These are phyloP conservation scores for Amanita pseudoporphyria DNA, from an alignment of 768 basidiomycete genomes.

Conservation along the genomic window DNA sequence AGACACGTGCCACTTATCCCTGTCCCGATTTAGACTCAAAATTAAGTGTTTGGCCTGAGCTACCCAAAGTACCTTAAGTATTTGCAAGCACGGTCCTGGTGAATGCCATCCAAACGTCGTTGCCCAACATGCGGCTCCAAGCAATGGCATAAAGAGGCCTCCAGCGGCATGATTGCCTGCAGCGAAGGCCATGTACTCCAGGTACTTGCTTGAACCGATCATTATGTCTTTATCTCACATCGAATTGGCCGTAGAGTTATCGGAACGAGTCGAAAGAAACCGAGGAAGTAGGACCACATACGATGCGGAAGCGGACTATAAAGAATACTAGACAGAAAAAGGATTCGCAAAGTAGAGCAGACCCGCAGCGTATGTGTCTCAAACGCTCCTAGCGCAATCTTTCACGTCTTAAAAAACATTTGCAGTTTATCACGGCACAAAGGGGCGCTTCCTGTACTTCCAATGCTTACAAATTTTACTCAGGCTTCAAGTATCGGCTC, in stretches of 20 bases:
- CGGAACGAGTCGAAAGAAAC: conserved; percentile 69
- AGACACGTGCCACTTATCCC: conserved; percentile 3
- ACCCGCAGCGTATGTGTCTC: conserved; percentile 42
- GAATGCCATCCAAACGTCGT: conserved; percentile 54
- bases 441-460: conserved; percentile 72
- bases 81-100: background rate
- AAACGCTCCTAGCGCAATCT: too few relatives aligned
- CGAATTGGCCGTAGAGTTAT: conserved; percentile 48
- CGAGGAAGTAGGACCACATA: conserved; percentile 53
- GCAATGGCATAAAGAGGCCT: conserved; percentile 81
- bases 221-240: conserved; percentile 3
- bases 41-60: background rate
- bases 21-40: conserved; percentile 4
- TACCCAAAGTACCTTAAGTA: background rate
- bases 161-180: conserved; percentile 75
- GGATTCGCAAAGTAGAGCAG: conserved; percentile 36
- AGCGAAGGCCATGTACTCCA: conserved; percentile 89
- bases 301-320: conserved; percentile 54
- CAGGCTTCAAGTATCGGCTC: conserved; percentile 60
- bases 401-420: background rate
- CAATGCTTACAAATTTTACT: conserved; percentile 79
- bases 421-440: conserved; percentile 76
- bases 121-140: conserved; percentile 78
- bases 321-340: conserved; percentile 50
- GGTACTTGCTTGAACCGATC: conserved; percentile 29